These are phyloP conservation scores for Monilinia vaccinii-corymbosi DNA, from an alignment of 2,329 filamentous ascomycete genomes.

Conservation along the genomic window DNA sequence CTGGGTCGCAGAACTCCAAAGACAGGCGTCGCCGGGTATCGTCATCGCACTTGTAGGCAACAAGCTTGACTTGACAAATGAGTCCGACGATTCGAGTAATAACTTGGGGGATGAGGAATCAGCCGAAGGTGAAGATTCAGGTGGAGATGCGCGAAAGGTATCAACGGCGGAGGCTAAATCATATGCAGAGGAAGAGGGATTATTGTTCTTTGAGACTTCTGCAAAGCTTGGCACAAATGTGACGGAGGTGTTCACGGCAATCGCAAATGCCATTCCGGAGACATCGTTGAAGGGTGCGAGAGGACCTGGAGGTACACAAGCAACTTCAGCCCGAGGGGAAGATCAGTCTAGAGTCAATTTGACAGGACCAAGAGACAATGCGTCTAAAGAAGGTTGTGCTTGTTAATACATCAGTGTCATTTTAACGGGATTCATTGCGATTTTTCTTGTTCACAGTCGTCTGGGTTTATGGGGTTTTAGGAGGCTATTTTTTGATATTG, in stretches of 20 bases:
- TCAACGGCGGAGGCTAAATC: slow-evolving; percentile 82
- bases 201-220: slow-evolving; percentile 96
- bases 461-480: slow-evolving; percentile 16
- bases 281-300: slow-evolving; percentile 86
- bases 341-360: slow-evolving; percentile 74
- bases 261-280: slow-evolving; percentile 96
- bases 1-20: slow-evolving; percentile 95
- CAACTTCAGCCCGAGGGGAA: slow-evolving; percentile 48
- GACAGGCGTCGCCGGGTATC: slow-evolving; percentile 91
- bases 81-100: slow-evolving; percentile 39
- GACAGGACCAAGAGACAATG: slow-evolving; percentile 60
- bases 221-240: slow-evolving; percentile 96
- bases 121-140: slow-evolving; percentile 48
- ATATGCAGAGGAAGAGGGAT: slow-evolving; percentile 88
- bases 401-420: slow-evolving; percentile 45
- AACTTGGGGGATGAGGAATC: slow-evolving; percentile 38
- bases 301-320: slow-evolving; percentile 53
- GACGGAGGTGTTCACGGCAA: slow-evolving; percentile 91
- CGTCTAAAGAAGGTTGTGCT: slow-evolving; percentile 84
- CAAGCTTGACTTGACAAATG: slow-evolving; percentile 81
- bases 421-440: slow-evolving; percentile 13
- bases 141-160: slow-evolving; percentile 76
- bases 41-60: slow-evolving; percentile 96
- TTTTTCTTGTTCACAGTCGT: slow-evolving; percentile 11
- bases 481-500: slow-evolving; percentile 17